phyloP scores from a whole-genome alignment of 768 basidiomycete genomes.

The Pisolithus tinctorius region DNA sequence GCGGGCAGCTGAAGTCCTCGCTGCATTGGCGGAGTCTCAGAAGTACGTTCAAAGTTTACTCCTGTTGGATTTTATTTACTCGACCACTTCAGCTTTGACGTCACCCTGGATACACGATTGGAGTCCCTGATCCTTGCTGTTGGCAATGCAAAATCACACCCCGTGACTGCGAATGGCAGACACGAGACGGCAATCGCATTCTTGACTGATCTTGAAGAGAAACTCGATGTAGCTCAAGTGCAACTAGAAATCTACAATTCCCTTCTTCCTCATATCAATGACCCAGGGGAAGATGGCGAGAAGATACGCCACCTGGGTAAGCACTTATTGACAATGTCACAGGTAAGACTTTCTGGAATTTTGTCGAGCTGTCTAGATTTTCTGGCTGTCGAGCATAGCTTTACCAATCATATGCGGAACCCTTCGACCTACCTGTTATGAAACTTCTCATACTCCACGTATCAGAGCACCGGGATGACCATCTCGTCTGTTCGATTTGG shows the following conservation, averaged over 20 bases:
- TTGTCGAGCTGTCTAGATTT: not conserved
- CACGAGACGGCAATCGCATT: slow-evolving; percentile 93
- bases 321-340: slow-evolving; percentile 71
- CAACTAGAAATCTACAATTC: slow-evolving; percentile 85
- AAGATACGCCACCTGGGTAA: slow-evolving; percentile 54
- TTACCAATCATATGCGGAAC: slow-evolving; percentile 81
- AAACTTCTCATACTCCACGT: slow-evolving; percentile 90
- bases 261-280: slow-evolving; percentile 52
- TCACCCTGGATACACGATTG: slow-evolving; percentile 66
- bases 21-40: slow-evolving; percentile 74
- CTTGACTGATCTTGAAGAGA: slow-evolving; percentile 91
- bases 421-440: slow-evolving; percentile 76
- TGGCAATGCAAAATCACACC: slow-evolving; percentile 93
- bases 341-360: slow-evolving; percentile 43
- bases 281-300: slow-evolving; percentile 56
- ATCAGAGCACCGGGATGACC: slow-evolving; percentile 86
- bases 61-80: not conserved
- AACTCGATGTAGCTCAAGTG: slow-evolving; percentile 93
- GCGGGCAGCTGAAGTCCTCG: slow-evolving; percentile 82
- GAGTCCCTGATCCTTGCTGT: slow-evolving; percentile 93
- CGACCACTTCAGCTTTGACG: slow-evolving; percentile 44
- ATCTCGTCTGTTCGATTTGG: slow-evolving; percentile 81
- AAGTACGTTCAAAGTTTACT: slow-evolving; percentile 43
- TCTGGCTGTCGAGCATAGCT: slow-evolving; percentile 43
- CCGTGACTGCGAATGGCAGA: slow-evolving; percentile 64